A percentile compares a stretch with the other conserved stretches of the same genome.
phyloP scores from a whole-genome alignment of 805 yeast species.

The Monosporozyma yasuniensis region DNA sequence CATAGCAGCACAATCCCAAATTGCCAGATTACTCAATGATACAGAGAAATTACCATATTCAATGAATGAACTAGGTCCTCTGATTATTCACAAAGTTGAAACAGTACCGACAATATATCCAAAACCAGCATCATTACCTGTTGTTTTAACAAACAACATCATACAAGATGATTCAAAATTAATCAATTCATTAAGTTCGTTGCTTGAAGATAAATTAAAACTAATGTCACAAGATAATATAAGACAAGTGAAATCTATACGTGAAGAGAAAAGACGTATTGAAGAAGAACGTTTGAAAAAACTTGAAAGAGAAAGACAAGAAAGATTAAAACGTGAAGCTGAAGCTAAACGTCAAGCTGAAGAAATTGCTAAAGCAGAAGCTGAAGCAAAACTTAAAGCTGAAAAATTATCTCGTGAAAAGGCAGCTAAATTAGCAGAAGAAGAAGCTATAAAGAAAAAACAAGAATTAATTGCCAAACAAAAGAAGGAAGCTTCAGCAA shows the following conservation, averaged over 20 bases:
- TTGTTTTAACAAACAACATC: not conserved
- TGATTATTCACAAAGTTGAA: not conserved
- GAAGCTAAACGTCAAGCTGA: constrained; percentile 12
- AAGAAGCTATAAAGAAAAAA: constrained; percentile 16
- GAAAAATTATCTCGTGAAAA: constrained; percentile 12
- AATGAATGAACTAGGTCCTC: not conserved
- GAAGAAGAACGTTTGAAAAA: constrained; percentile 11
- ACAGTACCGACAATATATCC: not conserved
- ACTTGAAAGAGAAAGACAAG: constrained; percentile 8
- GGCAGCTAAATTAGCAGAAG: constrained; percentile 23
- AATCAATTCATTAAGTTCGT: not conserved
- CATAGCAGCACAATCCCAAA: constrained; percentile 10
- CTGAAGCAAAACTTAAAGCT: constrained; percentile 11
- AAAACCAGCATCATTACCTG: not conserved
- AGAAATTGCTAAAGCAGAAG: constrained; percentile 10
- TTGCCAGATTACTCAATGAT: constrained; percentile 7
- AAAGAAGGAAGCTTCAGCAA: constrained; percentile 13
- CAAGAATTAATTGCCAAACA: constrained; percentile 12
- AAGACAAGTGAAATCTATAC: not conserved
- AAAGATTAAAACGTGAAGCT: constrained; percentile 3
- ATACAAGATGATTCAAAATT: not conserved
- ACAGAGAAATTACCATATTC: constrained; percentile 7
- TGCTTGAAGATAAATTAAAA: not conserved
- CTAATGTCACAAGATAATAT: not conserved
- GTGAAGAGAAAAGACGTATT: constrained; percentile 8